Evolutionary conservation across 345 rosid genomes (phyloP), one percentile per base, ranked within the genome.

Genomic region (Kernera saxatilis): DNA sequence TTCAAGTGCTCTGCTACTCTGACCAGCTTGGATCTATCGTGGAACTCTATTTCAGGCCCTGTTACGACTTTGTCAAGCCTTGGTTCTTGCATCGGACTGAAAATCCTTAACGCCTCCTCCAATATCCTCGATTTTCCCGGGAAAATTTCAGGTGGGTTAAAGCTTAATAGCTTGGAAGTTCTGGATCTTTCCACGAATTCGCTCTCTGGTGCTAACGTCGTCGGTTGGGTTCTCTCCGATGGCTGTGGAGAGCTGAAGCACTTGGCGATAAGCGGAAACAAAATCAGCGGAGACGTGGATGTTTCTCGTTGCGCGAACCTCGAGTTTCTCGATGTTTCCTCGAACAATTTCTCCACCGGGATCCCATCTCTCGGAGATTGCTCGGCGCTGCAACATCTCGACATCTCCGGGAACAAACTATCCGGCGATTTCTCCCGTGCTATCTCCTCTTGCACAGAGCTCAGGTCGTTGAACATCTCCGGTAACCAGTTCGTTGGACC

Each of bases 161-260:
- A 70, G 84, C 76, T 93, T 6, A 68, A 18, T 1, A 51, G 79
- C 55, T 76, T 94, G 64, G 81, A 89, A 81, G 75, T 72, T 70
- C 72, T 94, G 50, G 99, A 94, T 85, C 85, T 94, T 60, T 94
- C 99, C 6, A 71, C 18, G 43, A 92, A 92, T 68, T 71, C 69
- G 63, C 72, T 94, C 39, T 75, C 81, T 1, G 93, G 88, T 25
- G 58, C 72, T 8, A 70, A 81, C 62, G 86, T 81, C 13, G 78
- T 87, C 32, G 72, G 83, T 43, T 89, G 88, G 84, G 15, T 89
- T 53, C 33, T 83, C 26, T 73, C 77, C 32, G 84, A 71, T 32
- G 93, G 97, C 29, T 94, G 97, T 72, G 79, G 50, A 39, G 87
- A 83, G 37, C 29, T 92, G 73, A 82, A 72, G 58, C 43, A 27